Conservation (phyloP, 352 stramenopile species). For the Globisporangium takayamanum region DNA sequence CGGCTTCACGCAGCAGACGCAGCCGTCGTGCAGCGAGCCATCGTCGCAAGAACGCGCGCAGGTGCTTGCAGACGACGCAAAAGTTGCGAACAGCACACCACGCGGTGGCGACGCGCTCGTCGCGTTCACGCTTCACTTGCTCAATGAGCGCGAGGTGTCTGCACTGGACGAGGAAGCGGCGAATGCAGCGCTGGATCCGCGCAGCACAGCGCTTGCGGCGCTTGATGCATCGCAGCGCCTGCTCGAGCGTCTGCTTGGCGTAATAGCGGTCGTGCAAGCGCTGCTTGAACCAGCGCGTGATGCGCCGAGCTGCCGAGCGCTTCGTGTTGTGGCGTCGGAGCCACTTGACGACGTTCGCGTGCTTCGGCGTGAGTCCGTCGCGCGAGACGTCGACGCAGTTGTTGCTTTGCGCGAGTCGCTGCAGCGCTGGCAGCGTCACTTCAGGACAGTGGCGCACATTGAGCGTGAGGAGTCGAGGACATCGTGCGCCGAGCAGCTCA, state of each 20-base stretch:
- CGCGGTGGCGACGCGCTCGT: slow-evolving; percentile 17
- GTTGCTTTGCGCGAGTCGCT: slow-evolving; percentile 30
- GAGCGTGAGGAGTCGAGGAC: slow-evolving; percentile 27
- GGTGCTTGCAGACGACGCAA: slow-evolving; percentile 20
- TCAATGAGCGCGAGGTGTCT: slow-evolving; percentile 21
- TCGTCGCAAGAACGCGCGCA: slow-evolving; percentile 27
- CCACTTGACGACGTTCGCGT: slow-evolving; percentile 41
- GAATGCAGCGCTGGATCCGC: slow-evolving; percentile 50
- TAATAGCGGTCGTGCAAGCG: slow-evolving; percentile 23
- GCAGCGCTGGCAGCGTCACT: slow-evolving; percentile 38
- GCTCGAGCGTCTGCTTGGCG: slow-evolving; percentile 35
- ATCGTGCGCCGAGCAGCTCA: slow-evolving; percentile 15
- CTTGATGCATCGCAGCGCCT: slow-evolving; percentile 35
- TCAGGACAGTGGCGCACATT: slow-evolving; percentile 60
- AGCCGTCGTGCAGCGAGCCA: slow-evolving; percentile 32
- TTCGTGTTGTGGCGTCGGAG: slow-evolving; percentile 24
- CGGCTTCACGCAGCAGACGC: slow-evolving; percentile 26
- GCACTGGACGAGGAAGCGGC: slow-evolving; percentile 20
- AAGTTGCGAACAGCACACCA: slow-evolving; percentile 27
- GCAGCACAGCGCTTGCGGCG: slow-evolving; percentile 30
- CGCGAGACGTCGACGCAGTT: slow-evolving; percentile 26
- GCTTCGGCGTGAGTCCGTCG: slow-evolving; percentile 43
- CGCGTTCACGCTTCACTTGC: slow-evolving; percentile 18
- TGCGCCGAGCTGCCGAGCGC: slow-evolving; percentile 23
- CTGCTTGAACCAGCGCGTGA: slow-evolving; percentile 43